Evolutionary conservation across 257 asterid genomes (phyloP).

Genomic region (Voacanga thouarsii): DNA sequence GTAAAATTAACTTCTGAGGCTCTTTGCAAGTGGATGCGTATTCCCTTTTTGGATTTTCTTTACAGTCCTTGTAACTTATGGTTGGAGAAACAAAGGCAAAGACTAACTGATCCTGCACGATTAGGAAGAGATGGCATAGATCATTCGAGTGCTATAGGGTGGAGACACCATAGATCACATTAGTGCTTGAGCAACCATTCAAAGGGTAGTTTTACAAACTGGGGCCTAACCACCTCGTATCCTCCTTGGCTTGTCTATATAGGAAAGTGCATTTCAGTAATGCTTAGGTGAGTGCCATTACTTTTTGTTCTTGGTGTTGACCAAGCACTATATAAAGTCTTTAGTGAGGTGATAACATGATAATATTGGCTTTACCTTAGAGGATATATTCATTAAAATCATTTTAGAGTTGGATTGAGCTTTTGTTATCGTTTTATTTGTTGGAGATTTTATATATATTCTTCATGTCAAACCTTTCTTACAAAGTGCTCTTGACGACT

Average conservation of each 20-base stretch:
- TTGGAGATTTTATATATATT: neutral
- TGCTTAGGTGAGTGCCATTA: neutral
- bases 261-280: neutral
- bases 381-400: neutral
- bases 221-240: neutral
- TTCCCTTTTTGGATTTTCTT: neutral
- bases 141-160: neutral
- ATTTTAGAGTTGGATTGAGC: neutral
- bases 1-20: neutral
- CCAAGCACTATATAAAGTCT: neutral
- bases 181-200: neutral
- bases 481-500: neutral
- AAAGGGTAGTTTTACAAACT: neutral
- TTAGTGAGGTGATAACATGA: neutral
- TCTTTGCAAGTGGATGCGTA: neutral
- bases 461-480: neutral
- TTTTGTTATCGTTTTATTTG: neutral
- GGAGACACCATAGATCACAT: neutral
- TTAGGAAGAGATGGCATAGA: neutral
- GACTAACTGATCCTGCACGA: neutral
- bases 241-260: neutral
- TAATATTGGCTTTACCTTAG: conserved; percentile 1
- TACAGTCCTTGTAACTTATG: neutral
- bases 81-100: neutral
- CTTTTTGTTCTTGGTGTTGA: neutral